Base-by-base conservation (phyloP, 257 asterid genomes). In the Lithospermum erythrorhizon region DNA sequence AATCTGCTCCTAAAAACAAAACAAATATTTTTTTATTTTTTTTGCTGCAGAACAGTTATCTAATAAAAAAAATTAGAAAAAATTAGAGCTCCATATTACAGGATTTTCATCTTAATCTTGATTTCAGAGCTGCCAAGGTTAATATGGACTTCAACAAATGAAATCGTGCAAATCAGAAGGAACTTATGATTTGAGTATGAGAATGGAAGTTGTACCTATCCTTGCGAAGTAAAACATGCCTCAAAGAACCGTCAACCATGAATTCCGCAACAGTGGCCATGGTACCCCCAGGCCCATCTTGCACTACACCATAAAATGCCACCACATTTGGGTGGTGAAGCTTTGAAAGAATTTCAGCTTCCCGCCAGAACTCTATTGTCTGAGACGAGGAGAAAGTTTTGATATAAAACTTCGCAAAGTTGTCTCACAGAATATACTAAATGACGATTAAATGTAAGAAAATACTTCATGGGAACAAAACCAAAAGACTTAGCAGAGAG, bases 301-400 rank as follows among this genome's bases (percentile, higher is more conserved):
- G 79, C 65, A 84, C 93, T 25, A 82, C 93, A 69, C 93, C 93
- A 57, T 84, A 84, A 72, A 79, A 84, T 53, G 93, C 93, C 60
- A 84, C 86, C 73, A 84, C 89, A 67, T 84, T 84, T 11, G 93
- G 93, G 81, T 84, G 93, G 67, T 84, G 93, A 77, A 84, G 89
- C 80, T 79, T 81, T 23, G 93, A 84, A 22, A 84, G 83, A 68
- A 84, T 84, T 57, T 79, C 86, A 64, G 93, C 89, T 77, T 84
- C 93, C 70, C 82, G 72, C 89, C 93, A 84, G 70, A 84, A 84
- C 63, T 84, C 93, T 55, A 75, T 59, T 32, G 82, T 75, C 93
- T 84, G 83, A 45, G 70, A 73, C 32, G 51, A 27, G 49, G 57
- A 57, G 57, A 57, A 30, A 70, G 14, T 19, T 15, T 53, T 20